Conservation (phyloP, 768 basidiomycete genomes). For the Clathrus columnatus region DNA sequence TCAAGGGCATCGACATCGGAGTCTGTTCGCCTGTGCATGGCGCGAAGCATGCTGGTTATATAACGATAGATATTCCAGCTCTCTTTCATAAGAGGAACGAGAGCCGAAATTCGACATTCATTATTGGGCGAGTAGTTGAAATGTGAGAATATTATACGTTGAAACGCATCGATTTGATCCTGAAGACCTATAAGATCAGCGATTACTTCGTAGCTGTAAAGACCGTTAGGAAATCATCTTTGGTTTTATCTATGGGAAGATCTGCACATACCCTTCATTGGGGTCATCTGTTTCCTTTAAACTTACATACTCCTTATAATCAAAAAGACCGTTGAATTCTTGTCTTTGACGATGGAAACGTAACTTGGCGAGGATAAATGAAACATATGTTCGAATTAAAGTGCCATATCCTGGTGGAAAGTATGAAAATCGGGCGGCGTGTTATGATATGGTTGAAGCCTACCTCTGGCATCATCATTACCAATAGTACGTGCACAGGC, state of each 20-base stretch:
- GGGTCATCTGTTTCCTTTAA: slow-evolving; percentile 97
- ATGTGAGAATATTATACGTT: slow-evolving; percentile 94
- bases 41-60: slow-evolving; percentile 97
- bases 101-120: slow-evolving; percentile 91
- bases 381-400: slow-evolving; percentile 91
- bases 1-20: slow-evolving; percentile 84
- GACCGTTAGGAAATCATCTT: too few relatives aligned
- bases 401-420: slow-evolving; percentile 69
- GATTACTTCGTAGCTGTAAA: slow-evolving; percentile 87
- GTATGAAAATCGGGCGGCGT: slow-evolving; percentile 1
- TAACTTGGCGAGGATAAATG: slow-evolving; percentile 91
- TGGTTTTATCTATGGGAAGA: too few relatives aligned
- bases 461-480: slow-evolving; percentile 70
- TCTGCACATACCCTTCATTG: slow-evolving; percentile 79
- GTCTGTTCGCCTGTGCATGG: slow-evolving; percentile 93
- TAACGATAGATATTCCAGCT: slow-evolving; percentile 99
- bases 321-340: slow-evolving; percentile 97
- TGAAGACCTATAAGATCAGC: slow-evolving; percentile 95
- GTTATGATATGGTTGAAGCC: slow-evolving; percentile 10
- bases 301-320: slow-evolving; percentile 97
- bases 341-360: slow-evolving; percentile 92
- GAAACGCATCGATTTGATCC: slow-evolving; percentile 98
- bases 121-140: slow-evolving; percentile 89
- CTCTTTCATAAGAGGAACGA: slow-evolving; percentile 97
- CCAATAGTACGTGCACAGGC: slow-evolving; percentile 90